Conservation (phyloP, 2,329 filamentous ascomycete species). For the Fusarium tuaranense region DNA sequence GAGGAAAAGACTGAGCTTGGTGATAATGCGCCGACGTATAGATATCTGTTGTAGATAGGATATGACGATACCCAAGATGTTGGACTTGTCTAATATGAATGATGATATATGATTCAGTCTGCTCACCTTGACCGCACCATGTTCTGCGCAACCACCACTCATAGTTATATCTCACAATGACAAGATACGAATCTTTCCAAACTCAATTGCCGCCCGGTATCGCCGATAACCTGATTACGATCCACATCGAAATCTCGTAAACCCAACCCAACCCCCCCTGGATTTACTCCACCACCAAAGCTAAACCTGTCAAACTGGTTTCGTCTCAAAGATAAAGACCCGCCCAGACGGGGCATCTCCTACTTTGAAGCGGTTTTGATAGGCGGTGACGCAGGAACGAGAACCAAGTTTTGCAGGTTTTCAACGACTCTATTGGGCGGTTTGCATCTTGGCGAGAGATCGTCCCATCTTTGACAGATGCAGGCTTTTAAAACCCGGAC, state of each 20-base stretch:
- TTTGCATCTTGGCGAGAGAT: constrained; percentile 5
- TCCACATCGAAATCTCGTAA: constrained; percentile 7
- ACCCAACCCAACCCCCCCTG: not conserved
- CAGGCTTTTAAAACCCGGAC: constrained; percentile 6
- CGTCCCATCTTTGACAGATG: constrained; percentile 9
- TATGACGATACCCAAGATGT: not conserved
- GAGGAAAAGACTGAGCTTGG: constrained; percentile 72
- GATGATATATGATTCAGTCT: constrained; percentile 6
- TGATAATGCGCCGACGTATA: constrained; percentile 69
- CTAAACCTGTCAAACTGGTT: constrained; percentile 9
- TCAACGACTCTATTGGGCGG: not conserved
- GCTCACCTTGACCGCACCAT: not conserved
- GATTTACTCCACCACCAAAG: constrained; percentile 6
- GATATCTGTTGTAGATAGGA: constrained; percentile 63
- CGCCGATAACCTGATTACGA: not conserved
- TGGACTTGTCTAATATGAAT: constrained; percentile 21
- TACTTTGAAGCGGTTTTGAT: constrained; percentile 4
- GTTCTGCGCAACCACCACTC: too few relatives aligned
- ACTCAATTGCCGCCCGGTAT: not conserved
- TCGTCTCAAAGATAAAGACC: not conserved
- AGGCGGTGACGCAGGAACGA: constrained; percentile 16
- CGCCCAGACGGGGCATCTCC: constrained; percentile 1
- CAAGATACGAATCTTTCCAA: not conserved
- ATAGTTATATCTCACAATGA: not conserved
- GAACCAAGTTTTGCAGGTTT: not conserved